Percentiles rank a stretch among this genome's conserved stretches.
phyloP scores from a whole-genome alignment of 139 green algal genomes.

The Closterium sp. region DNA sequence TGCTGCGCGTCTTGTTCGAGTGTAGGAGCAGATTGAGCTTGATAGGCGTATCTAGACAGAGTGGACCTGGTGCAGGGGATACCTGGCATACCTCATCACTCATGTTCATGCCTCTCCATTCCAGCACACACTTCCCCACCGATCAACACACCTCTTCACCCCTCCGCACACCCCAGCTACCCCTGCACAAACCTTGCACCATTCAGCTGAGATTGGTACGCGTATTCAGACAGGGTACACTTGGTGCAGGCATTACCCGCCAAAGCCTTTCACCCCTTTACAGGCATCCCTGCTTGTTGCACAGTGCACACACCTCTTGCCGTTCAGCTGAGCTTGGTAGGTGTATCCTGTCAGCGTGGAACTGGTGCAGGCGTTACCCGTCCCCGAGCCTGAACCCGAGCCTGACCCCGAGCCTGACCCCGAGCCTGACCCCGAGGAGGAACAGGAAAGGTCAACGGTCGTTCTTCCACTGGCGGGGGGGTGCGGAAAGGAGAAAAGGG shows the following conservation, averaged over 20 bases:
- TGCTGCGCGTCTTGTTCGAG: not conserved
- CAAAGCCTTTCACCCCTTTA: not conserved
- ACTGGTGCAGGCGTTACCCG: not conserved
- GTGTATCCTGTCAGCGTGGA: not conserved
- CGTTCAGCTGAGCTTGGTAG: not conserved
- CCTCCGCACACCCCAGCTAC: no score
- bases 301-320: not conserved
- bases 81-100: no score
- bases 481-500: no score
- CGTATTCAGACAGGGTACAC: no score
- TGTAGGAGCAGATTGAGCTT: no score
- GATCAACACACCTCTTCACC: not conserved
- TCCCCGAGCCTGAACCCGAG: not conserved
- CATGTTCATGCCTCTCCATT: no score
- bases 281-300: not conserved
- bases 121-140: no score
- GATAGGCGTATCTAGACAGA: no score
- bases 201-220: no score
- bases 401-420: not conserved
- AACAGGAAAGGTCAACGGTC: not conserved
- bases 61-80: no score
- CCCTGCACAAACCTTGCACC: no score
- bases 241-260: no score
- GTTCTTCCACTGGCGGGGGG: not conserved
- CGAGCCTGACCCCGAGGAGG: not conserved